Percentiles rank a stretch among this genome's conserved stretches.
These are phyloP conservation scores for Grifola frondosa DNA, from an alignment of 1,284 basidiomycete species.

Conservation along the genomic window DNA sequence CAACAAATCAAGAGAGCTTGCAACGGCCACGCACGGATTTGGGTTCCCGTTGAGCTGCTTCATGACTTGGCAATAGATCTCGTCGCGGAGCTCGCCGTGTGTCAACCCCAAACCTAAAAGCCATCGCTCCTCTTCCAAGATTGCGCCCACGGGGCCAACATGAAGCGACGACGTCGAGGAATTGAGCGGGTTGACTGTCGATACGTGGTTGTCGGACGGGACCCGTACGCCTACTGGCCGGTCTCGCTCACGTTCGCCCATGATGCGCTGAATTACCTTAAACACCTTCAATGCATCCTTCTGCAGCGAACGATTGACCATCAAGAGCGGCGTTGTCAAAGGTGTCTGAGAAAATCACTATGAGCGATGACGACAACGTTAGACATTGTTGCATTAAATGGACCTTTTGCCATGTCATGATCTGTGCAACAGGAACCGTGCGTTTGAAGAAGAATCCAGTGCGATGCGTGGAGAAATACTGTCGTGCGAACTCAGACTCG, in stretches of 20 bases:
- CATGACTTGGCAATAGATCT: conserved; percentile 89
- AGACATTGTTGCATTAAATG: conserved; percentile 5
- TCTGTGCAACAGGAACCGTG: conserved; percentile 74
- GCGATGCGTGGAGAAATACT: conserved; percentile 87
- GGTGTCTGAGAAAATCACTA: conserved; percentile 43
- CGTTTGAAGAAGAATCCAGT: conserved; percentile 82
- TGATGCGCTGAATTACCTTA: conserved; percentile 86
- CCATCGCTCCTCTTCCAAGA: conserved; percentile 80
- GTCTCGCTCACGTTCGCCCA: conserved; percentile 86
- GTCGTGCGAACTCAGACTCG: conserved; percentile 77
- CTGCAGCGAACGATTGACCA: conserved; percentile 57
- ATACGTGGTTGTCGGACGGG: conserved; percentile 42
- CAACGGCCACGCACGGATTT: conserved; percentile 53
- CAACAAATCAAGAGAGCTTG: not conserved
- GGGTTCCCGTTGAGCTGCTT: conserved; percentile 88
- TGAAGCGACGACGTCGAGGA: conserved; percentile 55
- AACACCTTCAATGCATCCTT: conserved; percentile 82
- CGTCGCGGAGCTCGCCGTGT: conserved; percentile 83
- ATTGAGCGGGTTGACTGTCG: conserved; percentile 44
- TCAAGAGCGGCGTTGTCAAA: conserved; percentile 71
- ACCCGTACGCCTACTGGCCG: conserved; percentile 35
- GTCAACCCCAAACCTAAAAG: conserved; percentile 75
- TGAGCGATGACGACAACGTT: conserved; percentile 2
- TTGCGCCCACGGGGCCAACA: conserved; percentile 22
- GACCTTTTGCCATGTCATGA: conserved; percentile 91